phyloP scores from a whole-genome alignment of 495 filamentous ascomycete genomes.

The Aspergillus cavernicola region DNA sequence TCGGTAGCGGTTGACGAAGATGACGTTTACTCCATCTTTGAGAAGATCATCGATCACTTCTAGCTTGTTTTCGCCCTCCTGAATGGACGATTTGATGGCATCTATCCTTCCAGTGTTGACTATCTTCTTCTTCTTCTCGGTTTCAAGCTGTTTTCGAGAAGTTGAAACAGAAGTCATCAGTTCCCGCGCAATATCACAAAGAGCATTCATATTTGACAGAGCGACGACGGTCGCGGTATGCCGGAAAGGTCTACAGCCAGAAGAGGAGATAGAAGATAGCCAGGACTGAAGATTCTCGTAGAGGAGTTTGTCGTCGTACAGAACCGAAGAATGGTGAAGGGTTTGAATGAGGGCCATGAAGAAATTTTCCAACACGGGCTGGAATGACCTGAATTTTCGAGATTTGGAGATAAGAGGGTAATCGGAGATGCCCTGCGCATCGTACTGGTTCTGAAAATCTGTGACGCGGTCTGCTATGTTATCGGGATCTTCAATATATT shows the following conservation, averaged over 20 bases:
- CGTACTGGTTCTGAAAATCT: constrained; percentile 79
- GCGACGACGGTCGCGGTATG: constrained; percentile 86
- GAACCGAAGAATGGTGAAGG: constrained; percentile 65
- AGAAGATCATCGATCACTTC: constrained; percentile 62
- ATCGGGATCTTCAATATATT: constrained; percentile 85
- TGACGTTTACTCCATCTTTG: constrained; percentile 78
- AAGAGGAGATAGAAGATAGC: constrained; percentile 82
- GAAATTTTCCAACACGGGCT: constrained; percentile 70
- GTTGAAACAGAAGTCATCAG: constrained; percentile 66
- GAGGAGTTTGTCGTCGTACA: constrained; percentile 71
- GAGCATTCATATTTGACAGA: constrained; percentile 65
- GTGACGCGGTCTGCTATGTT: constrained; percentile 62
- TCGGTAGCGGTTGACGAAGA: constrained; percentile 92
- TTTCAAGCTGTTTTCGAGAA: constrained; percentile 73
- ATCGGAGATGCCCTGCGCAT: constrained; percentile 74
- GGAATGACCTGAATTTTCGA: constrained; percentile 69
- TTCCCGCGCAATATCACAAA: constrained; percentile 61
- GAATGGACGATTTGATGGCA: constrained; percentile 62
- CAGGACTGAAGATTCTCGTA: constrained; percentile 84
- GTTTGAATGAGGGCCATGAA: constrained; percentile 68
- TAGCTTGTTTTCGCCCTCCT: constrained; percentile 61
- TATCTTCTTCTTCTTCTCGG: constrained; percentile 71
- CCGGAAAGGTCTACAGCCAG: constrained; percentile 77
- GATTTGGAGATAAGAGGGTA: constrained; percentile 88
- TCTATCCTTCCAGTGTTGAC: constrained; percentile 70